These are phyloP conservation scores for Arthrocladium fulminans DNA, from an alignment of 2,329 filamentous ascomycete species.

Conservation along the genomic window DNA sequence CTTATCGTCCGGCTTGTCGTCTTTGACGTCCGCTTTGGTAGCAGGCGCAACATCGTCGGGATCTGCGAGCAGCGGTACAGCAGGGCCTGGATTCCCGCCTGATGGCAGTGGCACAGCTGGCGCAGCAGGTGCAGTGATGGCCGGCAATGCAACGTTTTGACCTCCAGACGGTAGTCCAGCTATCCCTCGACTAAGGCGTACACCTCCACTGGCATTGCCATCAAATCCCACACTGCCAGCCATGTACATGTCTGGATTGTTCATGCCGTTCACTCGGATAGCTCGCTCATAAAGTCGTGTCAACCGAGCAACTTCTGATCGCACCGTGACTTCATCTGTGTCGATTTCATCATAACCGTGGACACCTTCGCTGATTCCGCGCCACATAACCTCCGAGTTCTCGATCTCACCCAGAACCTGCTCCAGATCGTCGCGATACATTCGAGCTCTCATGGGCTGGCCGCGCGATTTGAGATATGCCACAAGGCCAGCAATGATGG, in stretches of 20 bases:
- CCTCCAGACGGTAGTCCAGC: constrained; percentile 23
- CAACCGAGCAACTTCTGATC: constrained; percentile 27
- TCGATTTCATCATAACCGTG: constrained; percentile 41
- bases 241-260: constrained; percentile 34
- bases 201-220: constrained; percentile 20
- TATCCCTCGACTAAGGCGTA: constrained; percentile 14
- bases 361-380: constrained; percentile 33
- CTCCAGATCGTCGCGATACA: constrained; percentile 51
- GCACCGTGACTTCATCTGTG: constrained; percentile 37
- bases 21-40: constrained; percentile 8
- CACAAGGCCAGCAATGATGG: constrained; percentile 51
- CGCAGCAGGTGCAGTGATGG: background rate
- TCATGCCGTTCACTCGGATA: constrained; percentile 30
- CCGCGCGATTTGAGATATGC: constrained; percentile 54
- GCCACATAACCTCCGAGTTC: constrained; percentile 49
- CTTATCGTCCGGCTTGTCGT: background rate
- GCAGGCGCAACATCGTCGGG: constrained; percentile 11
- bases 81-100: constrained; percentile 15
- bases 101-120: constrained; percentile 5
- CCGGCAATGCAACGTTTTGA: constrained; percentile 12
- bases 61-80: constrained; percentile 16
- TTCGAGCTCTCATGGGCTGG: constrained; percentile 50
- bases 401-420: constrained; percentile 48
- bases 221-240: constrained; percentile 22
- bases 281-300: constrained; percentile 33